Evolutionary conservation across 1,284 basidiomycete species (phyloP).

Genomic region (Neolentinus lepideus): DNA sequence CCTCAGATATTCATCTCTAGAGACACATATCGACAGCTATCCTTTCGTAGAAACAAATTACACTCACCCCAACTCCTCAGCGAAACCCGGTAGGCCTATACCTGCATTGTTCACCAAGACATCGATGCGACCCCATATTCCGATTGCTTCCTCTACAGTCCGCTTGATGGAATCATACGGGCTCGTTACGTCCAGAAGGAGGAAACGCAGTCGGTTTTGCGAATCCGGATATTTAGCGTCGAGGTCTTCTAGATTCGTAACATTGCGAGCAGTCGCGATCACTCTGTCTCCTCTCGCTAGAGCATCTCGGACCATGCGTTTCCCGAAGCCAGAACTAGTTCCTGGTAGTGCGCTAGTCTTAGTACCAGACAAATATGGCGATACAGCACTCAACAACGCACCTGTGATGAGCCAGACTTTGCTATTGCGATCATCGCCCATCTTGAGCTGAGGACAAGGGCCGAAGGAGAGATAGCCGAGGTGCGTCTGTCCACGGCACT

Average conservation of each 20-base stretch:
- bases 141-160: slow-evolving; percentile 17
- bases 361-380: background rate
- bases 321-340: slow-evolving; percentile 27
- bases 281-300: slow-evolving; percentile 25
- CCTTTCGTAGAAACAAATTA: too few species aligned
- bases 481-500: too few species aligned
- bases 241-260: slow-evolving; percentile 17
- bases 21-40: too few species aligned
- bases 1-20: slow-evolving; percentile 22
- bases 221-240: slow-evolving; percentile 13
- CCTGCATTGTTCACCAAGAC: slow-evolving; percentile 31
- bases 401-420: slow-evolving; percentile 20
- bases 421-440: background rate
- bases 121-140: slow-evolving; percentile 24
- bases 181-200: slow-evolving; percentile 24
- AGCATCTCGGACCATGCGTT: slow-evolving; percentile 17
- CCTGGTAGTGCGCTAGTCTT: slow-evolving; percentile 14
- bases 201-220: slow-evolving; percentile 18
- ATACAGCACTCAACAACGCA: slow-evolving; percentile 1
- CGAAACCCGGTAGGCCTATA: slow-evolving; percentile 15
- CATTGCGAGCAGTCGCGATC: slow-evolving; percentile 20
- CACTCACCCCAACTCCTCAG: slow-evolving; percentile 27
- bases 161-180: slow-evolving; percentile 15
- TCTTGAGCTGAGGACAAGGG: background rate
- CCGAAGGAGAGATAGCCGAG: too few species aligned